Base-by-base conservation (phyloP, 495 filamentous ascomycete species). In the Lindgomyces ingoldianus region DNA sequence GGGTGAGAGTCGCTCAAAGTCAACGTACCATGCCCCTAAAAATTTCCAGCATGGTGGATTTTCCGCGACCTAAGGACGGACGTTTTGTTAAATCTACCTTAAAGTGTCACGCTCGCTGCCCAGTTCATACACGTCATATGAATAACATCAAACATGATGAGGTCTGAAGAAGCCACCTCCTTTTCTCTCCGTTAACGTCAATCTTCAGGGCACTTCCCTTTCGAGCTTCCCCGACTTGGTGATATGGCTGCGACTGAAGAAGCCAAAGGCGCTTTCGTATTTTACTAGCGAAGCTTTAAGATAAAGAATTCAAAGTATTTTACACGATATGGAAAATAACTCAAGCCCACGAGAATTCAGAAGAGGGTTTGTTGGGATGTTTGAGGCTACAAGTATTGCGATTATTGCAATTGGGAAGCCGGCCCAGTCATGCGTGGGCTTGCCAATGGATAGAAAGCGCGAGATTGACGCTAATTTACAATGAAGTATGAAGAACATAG, bases 401-500 rank as follows among this genome's bases (percentile, higher is more conserved):
- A 19, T 65, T 19, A 19, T 26, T 65, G 30, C 27, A 59, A 22
- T 9, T 14, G 11, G 62, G 62, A 10, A 44, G 19, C 10, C 2
- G 42, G 27, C n/a, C 8, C 12, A 42, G 58, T 11, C 29, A 65
- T 29, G 25, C 53, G 62, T 65, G 30, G 48, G 48, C n/a, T 42
- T 12, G 0, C 16, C n/a, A 18, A 12, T 21, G 19, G 11, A 4
- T 10, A n/a, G n/a, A n/a, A n/a, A n/a, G n/a, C 41, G 1, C 4
- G 42, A 48, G 10, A 36, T 14, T 2, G 11, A 26, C 1, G n/a
- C 1, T n/a, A 9, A 19, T 8, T 9, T 4, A 48, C 8, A 59
- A 21, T 12, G 9, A 51, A 65, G 62, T 44, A 12, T 60, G 12
- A 66, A 61, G 51, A 16, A 29, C 16, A 55, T 60, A n/a, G 63